Evolutionary conservation across 176 grass and related monocot species (phyloP).

Genomic region (Rhynchospora pubera): DNA sequence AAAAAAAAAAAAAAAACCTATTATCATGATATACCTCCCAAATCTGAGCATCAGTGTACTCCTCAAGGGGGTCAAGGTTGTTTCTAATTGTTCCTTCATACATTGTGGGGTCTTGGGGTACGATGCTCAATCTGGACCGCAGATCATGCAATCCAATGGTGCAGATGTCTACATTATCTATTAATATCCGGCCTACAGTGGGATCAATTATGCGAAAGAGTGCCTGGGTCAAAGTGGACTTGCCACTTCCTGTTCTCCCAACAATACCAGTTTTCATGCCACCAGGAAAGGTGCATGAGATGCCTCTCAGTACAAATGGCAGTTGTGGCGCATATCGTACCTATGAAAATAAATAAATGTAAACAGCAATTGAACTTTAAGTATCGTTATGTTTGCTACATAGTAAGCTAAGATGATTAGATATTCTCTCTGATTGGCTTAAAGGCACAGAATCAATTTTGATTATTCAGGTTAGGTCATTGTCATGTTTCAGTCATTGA

Average conservation of each 20-base stretch:
- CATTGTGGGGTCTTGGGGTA: no score
- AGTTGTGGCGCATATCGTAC: no score
- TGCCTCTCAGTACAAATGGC: conserved; percentile 71
- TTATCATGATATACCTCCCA: conserved; percentile 37
- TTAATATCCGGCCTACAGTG: conserved; percentile 44
- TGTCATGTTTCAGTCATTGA: no score
- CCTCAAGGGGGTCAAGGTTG: conserved; percentile 71
- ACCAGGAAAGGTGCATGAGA: conserved; percentile 52
- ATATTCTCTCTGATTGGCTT: no score
- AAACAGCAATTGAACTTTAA: no score
- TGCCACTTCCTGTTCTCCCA: conserved; percentile 82
- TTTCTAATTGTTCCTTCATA: conserved; percentile 33
- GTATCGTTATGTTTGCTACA: background rate
- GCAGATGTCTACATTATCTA: conserved; percentile 58
- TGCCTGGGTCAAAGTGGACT: conserved; percentile 68
- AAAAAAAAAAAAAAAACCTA: no score
- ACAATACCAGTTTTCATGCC: conserved; percentile 77
- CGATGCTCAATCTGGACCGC: conserved; percentile 43
- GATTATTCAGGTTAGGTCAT: no score
- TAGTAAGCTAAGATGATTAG: no score
- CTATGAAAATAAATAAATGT: background rate
- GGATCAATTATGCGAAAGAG: conserved; percentile 78
- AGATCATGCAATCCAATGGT: conserved; percentile 79
- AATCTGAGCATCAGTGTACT: conserved; percentile 66
- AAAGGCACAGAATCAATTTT: no score